Conservation (phyloP, 768 basidiomycete genomes). For the Podaxis mareebaensis region DNA sequence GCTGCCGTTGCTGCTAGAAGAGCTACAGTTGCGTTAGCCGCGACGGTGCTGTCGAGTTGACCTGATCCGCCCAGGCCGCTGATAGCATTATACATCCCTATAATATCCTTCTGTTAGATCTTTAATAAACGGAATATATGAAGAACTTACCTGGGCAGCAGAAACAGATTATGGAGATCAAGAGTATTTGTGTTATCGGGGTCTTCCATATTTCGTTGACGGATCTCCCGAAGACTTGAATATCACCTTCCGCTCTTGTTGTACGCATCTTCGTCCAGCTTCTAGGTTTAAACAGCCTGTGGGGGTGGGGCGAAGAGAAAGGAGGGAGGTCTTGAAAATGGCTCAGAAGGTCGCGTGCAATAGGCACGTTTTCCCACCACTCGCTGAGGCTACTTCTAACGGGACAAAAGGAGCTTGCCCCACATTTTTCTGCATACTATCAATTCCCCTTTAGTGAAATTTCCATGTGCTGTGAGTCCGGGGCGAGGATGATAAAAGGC, state of each 20-base stretch:
- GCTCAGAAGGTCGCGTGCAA: background rate
- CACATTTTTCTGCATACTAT: background rate
- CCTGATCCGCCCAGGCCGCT: conserved; percentile 30
- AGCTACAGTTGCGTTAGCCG: conserved; percentile 30
- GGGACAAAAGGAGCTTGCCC: background rate
- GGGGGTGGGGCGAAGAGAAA: background rate
- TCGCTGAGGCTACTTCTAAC: background rate
- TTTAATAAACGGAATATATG: background rate
- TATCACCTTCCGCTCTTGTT: background rate
- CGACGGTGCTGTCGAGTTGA: conserved; percentile 30
- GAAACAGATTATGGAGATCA: conserved; percentile 29
- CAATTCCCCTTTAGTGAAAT: background rate
- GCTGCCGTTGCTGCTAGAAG: conserved; percentile 29
- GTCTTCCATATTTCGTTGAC: conserved; percentile 23
- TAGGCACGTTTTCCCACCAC: background rate
- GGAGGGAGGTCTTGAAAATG: background rate
- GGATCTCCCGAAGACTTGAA: background rate
- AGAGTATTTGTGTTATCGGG: conserved; percentile 29
- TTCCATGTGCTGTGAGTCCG: background rate
- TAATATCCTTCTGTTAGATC: background rate
- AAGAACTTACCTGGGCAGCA: conserved; percentile 27
- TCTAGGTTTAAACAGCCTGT: background rate
- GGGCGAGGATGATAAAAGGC: background rate
- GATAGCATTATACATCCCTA: conserved; percentile 33
- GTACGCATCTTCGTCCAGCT: background rate